phyloP scores from a whole-genome alignment of 2,329 filamentous ascomycete species.

The Chaetomiaceae sp. region DNA sequence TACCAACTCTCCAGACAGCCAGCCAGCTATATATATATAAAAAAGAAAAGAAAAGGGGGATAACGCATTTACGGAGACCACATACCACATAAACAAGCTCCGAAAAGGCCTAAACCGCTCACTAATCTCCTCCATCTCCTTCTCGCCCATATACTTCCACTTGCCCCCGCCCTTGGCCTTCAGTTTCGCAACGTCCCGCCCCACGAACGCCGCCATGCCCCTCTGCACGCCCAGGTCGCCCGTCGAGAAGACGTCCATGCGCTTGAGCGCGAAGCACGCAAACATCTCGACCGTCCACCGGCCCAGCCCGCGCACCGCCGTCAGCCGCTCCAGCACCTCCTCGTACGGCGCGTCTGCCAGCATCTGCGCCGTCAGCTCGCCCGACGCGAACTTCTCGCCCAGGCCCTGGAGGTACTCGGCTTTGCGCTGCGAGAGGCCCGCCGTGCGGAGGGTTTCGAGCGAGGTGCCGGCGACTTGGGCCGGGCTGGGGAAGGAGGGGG shows the following conservation, averaged over 20 bases:
- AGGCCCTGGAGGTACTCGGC: constrained; percentile 90
- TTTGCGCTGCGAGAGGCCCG: constrained; percentile 88
- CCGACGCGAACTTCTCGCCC: constrained; percentile 71
- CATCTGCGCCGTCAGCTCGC: constrained; percentile 71
- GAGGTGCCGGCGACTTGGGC: constrained; percentile 62
- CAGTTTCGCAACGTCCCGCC: constrained; percentile 76
- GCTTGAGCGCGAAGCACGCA: constrained; percentile 88
- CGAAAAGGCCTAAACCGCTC: constrained; percentile 82
- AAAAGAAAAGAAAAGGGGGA: too few relatives aligned
- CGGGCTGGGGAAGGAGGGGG: constrained; percentile 65
- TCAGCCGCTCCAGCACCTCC: constrained; percentile 75
- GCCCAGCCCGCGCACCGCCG: constrained; percentile 81
- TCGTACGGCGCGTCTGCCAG: constrained; percentile 78
- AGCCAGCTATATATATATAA: too few relatives aligned
- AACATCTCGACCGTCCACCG: constrained; percentile 98
- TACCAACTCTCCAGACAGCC: too few relatives aligned
- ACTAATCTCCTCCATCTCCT: constrained; percentile 81
- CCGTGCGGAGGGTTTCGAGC: constrained; percentile 68
- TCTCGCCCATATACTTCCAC: constrained; percentile 97
- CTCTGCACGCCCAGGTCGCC: constrained; percentile 92
- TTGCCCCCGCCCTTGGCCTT: constrained; percentile 67
- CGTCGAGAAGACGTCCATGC: constrained; percentile 87
- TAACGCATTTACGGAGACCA: too few relatives aligned
- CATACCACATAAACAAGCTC: constrained; percentile 88
- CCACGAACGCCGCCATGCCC: constrained; percentile 85